Evolutionary conservation across 306 rosid species (phyloP).

Genomic region (Fragaria nilgerrensis): DNA sequence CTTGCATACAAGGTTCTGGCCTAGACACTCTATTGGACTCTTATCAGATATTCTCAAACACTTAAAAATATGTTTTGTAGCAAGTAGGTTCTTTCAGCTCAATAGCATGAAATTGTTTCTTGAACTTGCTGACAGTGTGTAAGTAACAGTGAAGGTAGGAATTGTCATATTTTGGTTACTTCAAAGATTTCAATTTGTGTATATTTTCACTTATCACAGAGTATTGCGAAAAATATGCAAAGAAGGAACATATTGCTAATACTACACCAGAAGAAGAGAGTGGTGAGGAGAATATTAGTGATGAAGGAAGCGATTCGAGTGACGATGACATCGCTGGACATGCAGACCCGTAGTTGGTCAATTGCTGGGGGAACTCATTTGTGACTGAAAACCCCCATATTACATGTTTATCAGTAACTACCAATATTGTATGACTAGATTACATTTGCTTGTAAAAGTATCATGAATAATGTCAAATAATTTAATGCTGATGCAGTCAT

Average conservation of each 20-base stretch:
- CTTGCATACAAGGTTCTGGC: neutral
- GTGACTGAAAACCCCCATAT: slow-evolving; percentile 25
- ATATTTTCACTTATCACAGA: slow-evolving; percentile 46
- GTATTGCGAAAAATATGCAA: slow-evolving; percentile 91
- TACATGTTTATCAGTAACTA: slow-evolving; percentile 26
- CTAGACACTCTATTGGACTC: neutral
- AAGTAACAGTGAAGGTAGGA: neutral
- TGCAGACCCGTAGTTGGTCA: slow-evolving; percentile 58
- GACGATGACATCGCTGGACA: slow-evolving; percentile 90
- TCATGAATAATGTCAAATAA: slow-evolving; percentile 25
- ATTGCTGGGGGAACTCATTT: slow-evolving; percentile 8
- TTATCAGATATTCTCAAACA: neutral
- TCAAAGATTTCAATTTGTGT: neutral
- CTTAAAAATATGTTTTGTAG: too few relatives aligned
- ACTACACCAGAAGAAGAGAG: slow-evolving; percentile 68
- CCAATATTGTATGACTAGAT: slow-evolving; percentile 37
- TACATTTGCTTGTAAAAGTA: slow-evolving; percentile 39
- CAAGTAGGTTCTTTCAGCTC: neutral
- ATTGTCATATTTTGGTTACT: neutral
- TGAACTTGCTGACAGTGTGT: neutral
- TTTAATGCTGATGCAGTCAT: neutral
- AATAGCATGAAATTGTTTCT: neutral
- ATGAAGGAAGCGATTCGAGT: slow-evolving; percentile 66
- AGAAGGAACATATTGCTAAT: slow-evolving; percentile 62
- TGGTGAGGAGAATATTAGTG: slow-evolving; percentile 69